Evolutionary conservation across 345 rosid genomes (phyloP).

Genomic region (Geranium rotundifolium): DNA sequence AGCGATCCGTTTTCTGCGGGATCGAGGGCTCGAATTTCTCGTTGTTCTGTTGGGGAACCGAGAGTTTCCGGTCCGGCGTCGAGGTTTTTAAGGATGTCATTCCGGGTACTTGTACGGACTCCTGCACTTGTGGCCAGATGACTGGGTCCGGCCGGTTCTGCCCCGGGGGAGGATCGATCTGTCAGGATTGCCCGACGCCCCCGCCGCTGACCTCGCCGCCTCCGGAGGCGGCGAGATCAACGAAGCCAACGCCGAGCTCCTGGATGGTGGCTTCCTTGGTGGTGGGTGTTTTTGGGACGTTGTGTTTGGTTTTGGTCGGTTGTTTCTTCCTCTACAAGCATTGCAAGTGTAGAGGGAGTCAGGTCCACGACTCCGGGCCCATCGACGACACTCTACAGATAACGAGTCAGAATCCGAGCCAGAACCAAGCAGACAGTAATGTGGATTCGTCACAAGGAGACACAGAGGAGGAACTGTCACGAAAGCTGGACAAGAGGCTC

Average conservation of each 20-base stretch:
- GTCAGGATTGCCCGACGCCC: slow-evolving; percentile 10
- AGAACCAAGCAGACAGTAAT: background rate
- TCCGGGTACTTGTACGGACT: slow-evolving; percentile 45
- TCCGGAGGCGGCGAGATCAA: background rate
- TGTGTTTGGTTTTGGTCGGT: slow-evolving; percentile 20
- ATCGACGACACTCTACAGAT: slow-evolving; percentile 24
- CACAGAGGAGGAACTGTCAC: background rate
- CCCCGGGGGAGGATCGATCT: slow-evolving; percentile 15
- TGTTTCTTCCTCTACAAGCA: slow-evolving; percentile 30
- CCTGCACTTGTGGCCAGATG: slow-evolving; percentile 26
- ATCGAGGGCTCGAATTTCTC: slow-evolving; percentile 21
- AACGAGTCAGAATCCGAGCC: slow-evolving; percentile 4
- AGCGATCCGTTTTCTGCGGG: slow-evolving; percentile 52
- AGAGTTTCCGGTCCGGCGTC: slow-evolving; percentile 15
- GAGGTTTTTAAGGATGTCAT: slow-evolving; percentile 28
- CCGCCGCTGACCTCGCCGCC: slow-evolving; percentile 2
- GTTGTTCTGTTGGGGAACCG: slow-evolving; percentile 58
- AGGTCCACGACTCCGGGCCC: slow-evolving; percentile 66
- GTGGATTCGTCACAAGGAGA: background rate
- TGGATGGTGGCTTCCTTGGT: slow-evolving; percentile 46
- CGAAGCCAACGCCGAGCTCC: background rate
- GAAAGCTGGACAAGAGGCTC: slow-evolving; percentile 41
- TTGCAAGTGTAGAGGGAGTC: slow-evolving; percentile 36
- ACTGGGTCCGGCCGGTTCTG: slow-evolving; percentile 19
- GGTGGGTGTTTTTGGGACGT: slow-evolving; percentile 56